Percentiles rank a stretch among this genome's conserved stretches.
phyloP scores from a whole-genome alignment of 148 eudicot genomes.

The Vaccinium darrowii region DNA sequence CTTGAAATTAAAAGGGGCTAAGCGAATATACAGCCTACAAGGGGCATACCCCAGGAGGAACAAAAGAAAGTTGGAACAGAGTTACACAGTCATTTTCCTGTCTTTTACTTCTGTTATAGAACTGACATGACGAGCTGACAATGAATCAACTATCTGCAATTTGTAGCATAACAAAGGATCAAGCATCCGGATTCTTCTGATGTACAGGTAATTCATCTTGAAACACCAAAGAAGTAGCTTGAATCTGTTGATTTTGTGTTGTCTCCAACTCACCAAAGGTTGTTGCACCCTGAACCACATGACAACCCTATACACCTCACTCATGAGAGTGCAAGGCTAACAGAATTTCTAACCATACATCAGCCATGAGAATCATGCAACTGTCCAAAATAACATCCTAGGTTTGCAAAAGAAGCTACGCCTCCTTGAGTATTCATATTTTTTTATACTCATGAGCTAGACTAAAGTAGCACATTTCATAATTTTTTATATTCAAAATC shows the following conservation, averaged over 20 bases:
- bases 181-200: slow-evolving; percentile 66
- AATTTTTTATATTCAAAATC: neutral
- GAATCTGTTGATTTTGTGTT: neutral
- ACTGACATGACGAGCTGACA: slow-evolving; percentile 18
- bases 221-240: slow-evolving; percentile 1
- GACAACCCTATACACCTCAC: neutral
- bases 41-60: too few species aligned
- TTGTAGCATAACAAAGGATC: slow-evolving; percentile 75
- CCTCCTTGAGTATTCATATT: neutral
- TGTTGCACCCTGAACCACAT: neutral
- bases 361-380: neutral
- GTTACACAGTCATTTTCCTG: neutral
- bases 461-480: neutral
- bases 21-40: too few species aligned
- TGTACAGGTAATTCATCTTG: slow-evolving; percentile 61
- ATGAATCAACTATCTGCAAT: slow-evolving; percentile 14
- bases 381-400: neutral
- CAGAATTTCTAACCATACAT: neutral
- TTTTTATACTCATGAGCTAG: neutral
- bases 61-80: neutral
- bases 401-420: neutral
- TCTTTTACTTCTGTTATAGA: neutral
- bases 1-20: too few species aligned
- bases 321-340: neutral
- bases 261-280: neutral